phyloP scores from a whole-genome alignment of 257 asterid genomes.

The Solanum piurae region DNA sequence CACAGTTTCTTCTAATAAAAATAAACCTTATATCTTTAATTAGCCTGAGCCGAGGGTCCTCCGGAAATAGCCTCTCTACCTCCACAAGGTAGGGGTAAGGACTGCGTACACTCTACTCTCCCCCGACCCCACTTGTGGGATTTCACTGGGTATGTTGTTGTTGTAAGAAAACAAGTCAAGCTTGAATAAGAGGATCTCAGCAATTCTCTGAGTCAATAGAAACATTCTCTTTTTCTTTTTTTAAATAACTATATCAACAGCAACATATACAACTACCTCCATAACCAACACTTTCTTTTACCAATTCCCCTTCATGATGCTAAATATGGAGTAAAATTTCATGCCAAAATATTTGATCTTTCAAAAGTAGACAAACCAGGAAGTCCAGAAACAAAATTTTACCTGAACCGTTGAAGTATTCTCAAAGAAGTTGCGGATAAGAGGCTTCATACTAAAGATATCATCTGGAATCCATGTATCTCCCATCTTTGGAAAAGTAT shows the following conservation, averaged over 20 bases:
- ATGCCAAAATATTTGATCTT: background rate
- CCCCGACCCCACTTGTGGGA: background rate
- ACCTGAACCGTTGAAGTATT: constrained; percentile 94
- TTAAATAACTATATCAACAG: background rate
- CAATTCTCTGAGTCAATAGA: background rate
- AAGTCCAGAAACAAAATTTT: background rate
- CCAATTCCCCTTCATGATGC: background rate
- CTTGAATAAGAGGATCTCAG: background rate
- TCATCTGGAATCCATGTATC: constrained; percentile 84
- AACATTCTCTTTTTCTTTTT: background rate
- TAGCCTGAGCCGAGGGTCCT: background rate
- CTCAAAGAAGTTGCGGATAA: constrained; percentile 78
- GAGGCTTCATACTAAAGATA: constrained; percentile 61
- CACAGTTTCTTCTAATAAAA: background rate
- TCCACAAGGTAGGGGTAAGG: background rate
- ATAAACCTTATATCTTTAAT: background rate
- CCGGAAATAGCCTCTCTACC: background rate
- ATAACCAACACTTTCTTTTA: background rate
- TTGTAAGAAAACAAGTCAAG: background rate
- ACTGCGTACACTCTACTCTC: background rate
- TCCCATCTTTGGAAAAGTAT: constrained; percentile 96
- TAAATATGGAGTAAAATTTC: background rate
- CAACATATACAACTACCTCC: background rate
- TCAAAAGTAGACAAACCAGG: background rate
- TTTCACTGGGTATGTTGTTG: background rate